Evolutionary conservation across 192 early-diverging fungal genomes (phyloP), one percentile per base, ranked within the genome.

Genomic region (Coemansia sp.): DNA sequence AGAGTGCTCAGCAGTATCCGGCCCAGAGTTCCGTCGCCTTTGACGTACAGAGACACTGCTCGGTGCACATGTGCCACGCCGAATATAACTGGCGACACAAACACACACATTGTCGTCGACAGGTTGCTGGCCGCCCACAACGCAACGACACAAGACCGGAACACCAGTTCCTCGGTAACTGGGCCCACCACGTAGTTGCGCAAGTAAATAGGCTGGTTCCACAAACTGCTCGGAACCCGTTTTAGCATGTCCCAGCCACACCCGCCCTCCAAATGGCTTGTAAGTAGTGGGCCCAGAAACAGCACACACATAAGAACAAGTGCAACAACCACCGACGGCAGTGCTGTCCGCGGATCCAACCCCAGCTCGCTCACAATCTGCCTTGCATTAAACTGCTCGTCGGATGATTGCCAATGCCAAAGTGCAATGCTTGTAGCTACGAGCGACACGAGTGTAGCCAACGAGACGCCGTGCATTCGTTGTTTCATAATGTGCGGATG

Each of bases 21-120:
- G 6, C 17, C 46, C 11, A 64, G 23, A 4, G 8, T n/a, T n/a
- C n/a, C 12, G 34, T 49, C 10, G 21, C 37, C 55, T 2, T 34
- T 4, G 9, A 37, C 8, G 15, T 28, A 47, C 34, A 44, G 57
- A 2, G 64, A 51, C 19, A 44, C 26, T 0, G 70, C 76, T 14
- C 69, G 66, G 57, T 79, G 76, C 26, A 79, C 53, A 22, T 79
- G 76, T 5, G 76, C 76, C 3, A 73, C 44, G 2, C 66, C 70
- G 60, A 79, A 79, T 11, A 73, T 59, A 20, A 79, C 31, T 1
- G 76, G 76, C 54, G 76, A 79, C n/a, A 58, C 49, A 21, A 60
- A 38, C 11, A 79, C 34, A 12, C 54, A 55, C 28, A 54, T 22
- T 5, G 2, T 20, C 0, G 56, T 14, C 2, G 55, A 37, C 0